These are phyloP conservation scores for Cyclostephanos tholiformis DNA, from an alignment of 108 stramenopile species.

Conservation along the genomic window DNA sequence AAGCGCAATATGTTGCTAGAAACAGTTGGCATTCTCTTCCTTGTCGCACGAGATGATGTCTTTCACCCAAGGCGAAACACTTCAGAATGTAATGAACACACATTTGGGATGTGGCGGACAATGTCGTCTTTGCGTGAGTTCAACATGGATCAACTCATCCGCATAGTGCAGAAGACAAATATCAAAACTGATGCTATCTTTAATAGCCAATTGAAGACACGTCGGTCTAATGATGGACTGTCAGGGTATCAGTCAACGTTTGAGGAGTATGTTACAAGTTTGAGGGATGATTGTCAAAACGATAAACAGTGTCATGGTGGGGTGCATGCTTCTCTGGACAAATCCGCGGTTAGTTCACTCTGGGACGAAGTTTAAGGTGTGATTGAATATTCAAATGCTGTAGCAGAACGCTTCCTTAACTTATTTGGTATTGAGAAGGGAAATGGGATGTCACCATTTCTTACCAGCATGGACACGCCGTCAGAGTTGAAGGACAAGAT, in stretches of 20 bases:
- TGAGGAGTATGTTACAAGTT: constrained; percentile 3
- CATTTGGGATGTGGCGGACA: constrained; percentile 17
- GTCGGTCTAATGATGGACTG: background rate
- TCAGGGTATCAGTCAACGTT: constrained; percentile 22
- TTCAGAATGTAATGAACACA: constrained; percentile 32
- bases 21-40: constrained; percentile 19
- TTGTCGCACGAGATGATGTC: constrained; percentile 17
- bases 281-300: background rate
- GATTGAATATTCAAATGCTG: constrained; percentile 7
- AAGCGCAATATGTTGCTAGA: constrained; percentile 24
- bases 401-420: constrained; percentile 8
- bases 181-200: constrained; percentile 20
- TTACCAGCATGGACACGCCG: background rate
- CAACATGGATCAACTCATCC: constrained; percentile 20
- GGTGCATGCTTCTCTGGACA: background rate
- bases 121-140: constrained; percentile 15
- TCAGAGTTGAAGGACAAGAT: background rate
- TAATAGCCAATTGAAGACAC: constrained; percentile 3
- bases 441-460: constrained; percentile 27
- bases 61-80: constrained; percentile 13
- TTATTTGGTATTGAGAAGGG: constrained; percentile 11
- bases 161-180: constrained; percentile 20
- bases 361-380: constrained; percentile 26
- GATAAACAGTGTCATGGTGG: background rate
- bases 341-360: constrained; percentile 17